phyloP scores from a whole-genome alignment of 2,329 filamentous ascomycete genomes.

The Colletotrichum truncatum region DNA sequence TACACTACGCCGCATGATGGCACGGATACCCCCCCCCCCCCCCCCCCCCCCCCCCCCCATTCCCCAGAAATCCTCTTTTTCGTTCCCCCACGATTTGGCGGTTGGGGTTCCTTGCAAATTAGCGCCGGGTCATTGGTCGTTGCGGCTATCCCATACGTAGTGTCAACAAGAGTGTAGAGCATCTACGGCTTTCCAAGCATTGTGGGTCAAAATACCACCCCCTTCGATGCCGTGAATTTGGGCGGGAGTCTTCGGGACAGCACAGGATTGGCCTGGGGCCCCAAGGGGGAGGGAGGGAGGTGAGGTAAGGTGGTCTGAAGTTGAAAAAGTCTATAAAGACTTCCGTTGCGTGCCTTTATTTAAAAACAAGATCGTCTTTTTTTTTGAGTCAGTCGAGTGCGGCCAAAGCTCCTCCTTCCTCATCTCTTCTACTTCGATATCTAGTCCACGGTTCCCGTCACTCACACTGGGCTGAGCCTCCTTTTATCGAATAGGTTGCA shows the following conservation, averaged over 20 bases:
- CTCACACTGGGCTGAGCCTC: background rate
- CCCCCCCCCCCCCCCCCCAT: slow-evolving; percentile 4
- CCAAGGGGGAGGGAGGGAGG: background rate
- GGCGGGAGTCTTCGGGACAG: slow-evolving; percentile 8
- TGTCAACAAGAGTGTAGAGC: slow-evolving; percentile 5
- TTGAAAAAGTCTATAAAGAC: slow-evolving; percentile 21
- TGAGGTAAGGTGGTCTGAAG: background rate
- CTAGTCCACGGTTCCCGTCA: background rate
- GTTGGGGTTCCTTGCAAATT: slow-evolving; percentile 8
- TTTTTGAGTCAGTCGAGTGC: slow-evolving; percentile 8
- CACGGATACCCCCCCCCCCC: slow-evolving; percentile 12
- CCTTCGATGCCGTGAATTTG: background rate
- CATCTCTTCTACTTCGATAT: background rate
- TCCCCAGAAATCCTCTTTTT: slow-evolving; percentile 20
- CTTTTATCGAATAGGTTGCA: no score
- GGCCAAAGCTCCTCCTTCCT: background rate
- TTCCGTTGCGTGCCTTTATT: slow-evolving; percentile 1
- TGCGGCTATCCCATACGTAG: background rate
- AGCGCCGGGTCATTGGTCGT: slow-evolving; percentile 4
- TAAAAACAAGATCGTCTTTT: background rate
- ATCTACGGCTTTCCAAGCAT: slow-evolving; percentile 11
- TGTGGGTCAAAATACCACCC: background rate
- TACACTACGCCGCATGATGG: no score
- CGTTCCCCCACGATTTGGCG: slow-evolving; percentile 20
- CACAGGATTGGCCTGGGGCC: background rate